phyloP scores from a whole-genome alignment of 768 basidiomycete species.

The Rhodotorula graminis region DNA sequence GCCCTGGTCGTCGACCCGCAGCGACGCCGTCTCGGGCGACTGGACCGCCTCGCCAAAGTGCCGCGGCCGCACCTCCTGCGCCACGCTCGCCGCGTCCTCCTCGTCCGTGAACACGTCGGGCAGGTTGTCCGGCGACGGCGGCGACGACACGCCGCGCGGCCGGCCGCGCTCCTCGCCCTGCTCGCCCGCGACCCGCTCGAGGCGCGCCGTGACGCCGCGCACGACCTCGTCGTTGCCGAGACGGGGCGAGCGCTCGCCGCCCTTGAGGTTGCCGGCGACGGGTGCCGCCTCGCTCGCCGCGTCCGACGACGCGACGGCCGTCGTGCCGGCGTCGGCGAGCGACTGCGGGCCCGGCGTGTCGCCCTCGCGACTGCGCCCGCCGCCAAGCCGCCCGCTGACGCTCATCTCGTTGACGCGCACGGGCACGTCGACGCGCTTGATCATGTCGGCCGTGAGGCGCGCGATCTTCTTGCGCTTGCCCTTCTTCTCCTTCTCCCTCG shows the following conservation, averaged over 20 bases:
- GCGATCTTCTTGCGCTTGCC: constrained; percentile 37
- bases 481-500: constrained; percentile 31
- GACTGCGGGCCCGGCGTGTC: background rate
- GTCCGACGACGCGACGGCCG: too few relatives aligned
- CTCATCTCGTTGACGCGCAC: constrained; percentile 40
- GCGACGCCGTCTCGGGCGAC: background rate
- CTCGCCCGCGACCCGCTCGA: background rate
- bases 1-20: background rate
- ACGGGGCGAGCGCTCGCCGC: too few relatives aligned
- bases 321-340: too few relatives aligned
- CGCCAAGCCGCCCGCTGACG: constrained; percentile 32
- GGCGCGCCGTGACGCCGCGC: background rate
- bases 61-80: background rate
- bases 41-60: background rate
- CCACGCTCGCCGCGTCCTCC: constrained; percentile 1
- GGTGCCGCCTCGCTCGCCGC: too few relatives aligned
- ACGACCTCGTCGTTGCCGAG: background rate
- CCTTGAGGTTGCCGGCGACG: too few relatives aligned
- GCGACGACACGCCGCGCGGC: background rate
- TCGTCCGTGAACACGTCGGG: constrained; percentile 7
- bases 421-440: constrained; percentile 52
- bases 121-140: background rate
- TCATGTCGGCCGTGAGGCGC: constrained; percentile 64
- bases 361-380: background rate
- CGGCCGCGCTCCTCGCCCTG: background rate